Conservation (phyloP, 257 asterid species). For the Salvia splendens region DNA sequence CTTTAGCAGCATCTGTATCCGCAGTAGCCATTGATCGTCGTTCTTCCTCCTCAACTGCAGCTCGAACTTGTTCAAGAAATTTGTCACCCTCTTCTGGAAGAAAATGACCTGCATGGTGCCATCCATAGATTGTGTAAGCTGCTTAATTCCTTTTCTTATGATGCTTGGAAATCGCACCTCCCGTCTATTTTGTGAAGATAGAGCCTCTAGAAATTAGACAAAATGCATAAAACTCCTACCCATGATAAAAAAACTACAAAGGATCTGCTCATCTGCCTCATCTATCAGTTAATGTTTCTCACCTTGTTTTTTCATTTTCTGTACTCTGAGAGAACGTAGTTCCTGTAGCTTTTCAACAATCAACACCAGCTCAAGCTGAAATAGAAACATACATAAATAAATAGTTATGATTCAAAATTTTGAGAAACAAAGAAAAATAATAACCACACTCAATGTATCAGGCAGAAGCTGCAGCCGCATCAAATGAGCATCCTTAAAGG, state of each 20-base stretch:
- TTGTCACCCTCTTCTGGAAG: slow-evolving; percentile 96
- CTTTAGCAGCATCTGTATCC: slow-evolving; percentile 79
- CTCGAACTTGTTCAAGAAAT: slow-evolving; percentile 91
- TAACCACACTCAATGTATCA: neutral
- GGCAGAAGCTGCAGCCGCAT: slow-evolving; percentile 19
- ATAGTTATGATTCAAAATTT: slow-evolving; percentile 20
- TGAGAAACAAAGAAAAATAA: slow-evolving; percentile 6
- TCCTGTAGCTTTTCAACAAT: slow-evolving; percentile 94
- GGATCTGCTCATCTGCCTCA: neutral
- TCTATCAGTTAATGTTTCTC: slow-evolving; percentile 13
- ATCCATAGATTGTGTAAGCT: slow-evolving; percentile 21
- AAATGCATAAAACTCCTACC: slow-evolving; percentile 14
- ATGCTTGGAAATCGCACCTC: slow-evolving; percentile 13
- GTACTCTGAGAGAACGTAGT: slow-evolving; percentile 78
- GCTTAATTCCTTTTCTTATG: slow-evolving; percentile 5
- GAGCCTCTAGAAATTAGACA: slow-evolving; percentile 10
- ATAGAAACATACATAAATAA: slow-evolving; percentile 20
- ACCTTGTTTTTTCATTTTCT: slow-evolving; percentile 95
- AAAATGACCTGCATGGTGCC: slow-evolving; percentile 66
- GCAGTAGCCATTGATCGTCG: slow-evolving; percentile 76
- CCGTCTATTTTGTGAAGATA: slow-evolving; percentile 5
- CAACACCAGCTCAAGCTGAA: slow-evolving; percentile 90
- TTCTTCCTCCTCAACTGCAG: slow-evolving; percentile 98
- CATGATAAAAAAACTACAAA: neutral
- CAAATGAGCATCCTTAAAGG: slow-evolving; percentile 19